Conservation (phyloP, 176 grass and related monocot species). For the Phoenix roebelenii region DNA sequence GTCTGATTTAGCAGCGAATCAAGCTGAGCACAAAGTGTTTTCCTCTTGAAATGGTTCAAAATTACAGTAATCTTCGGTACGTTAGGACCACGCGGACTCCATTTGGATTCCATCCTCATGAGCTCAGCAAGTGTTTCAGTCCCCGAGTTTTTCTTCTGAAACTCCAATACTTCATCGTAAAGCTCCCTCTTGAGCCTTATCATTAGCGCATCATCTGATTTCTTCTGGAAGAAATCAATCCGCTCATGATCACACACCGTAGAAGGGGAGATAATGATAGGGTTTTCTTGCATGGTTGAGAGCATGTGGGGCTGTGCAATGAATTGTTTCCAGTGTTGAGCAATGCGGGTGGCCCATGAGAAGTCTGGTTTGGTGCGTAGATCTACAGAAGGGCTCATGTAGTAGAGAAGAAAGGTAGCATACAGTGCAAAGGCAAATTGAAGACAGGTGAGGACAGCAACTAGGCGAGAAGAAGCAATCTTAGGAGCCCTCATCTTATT, state of each 20-base stretch:
- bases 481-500: constrained; percentile 18
- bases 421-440: constrained; percentile 89
- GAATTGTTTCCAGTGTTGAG: constrained; percentile 72
- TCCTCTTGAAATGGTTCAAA: constrained; percentile 94
- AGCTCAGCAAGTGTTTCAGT: constrained; percentile 81
- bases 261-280: constrained; percentile 1
- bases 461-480: constrained; percentile 43
- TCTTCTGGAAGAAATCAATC: constrained; percentile 97
- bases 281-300: constrained; percentile 16
- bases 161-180: constrained; percentile 63
- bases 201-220: constrained; percentile 62
- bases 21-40: constrained; percentile 86
- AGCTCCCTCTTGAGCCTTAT: constrained; percentile 81
- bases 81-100: constrained; percentile 11
- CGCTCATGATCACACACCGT: constrained; percentile 87
- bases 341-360: constrained; percentile 63
- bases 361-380: constrained; percentile 64
- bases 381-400: constrained; percentile 92
- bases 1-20: constrained; percentile 64
- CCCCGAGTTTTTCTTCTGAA: constrained; percentile 44
- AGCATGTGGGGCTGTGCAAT: constrained; percentile 25
- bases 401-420: constrained; percentile 96
- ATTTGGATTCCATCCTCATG: constrained; percentile 54
- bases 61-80: constrained; percentile 65
- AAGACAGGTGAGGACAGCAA: constrained; percentile 57